These are phyloP conservation scores for Orbilia quercus DNA, from an alignment of 2,329 filamentous ascomycete genomes.

Conservation along the genomic window DNA sequence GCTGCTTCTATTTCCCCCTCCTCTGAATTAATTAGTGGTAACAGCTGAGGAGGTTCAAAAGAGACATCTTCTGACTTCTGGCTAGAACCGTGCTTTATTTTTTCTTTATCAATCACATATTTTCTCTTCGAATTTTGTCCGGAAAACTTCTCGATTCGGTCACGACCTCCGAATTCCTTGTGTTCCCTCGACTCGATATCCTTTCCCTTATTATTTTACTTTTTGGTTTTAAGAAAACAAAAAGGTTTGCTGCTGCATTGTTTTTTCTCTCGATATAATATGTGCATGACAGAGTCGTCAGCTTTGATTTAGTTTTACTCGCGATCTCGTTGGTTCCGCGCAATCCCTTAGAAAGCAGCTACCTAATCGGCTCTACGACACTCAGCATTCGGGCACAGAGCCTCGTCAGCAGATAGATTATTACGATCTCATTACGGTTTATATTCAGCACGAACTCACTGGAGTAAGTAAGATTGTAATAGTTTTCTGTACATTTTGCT, in stretches of 20 bases:
- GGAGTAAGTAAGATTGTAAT: neutral
- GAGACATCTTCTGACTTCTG: slow-evolving; percentile 32
- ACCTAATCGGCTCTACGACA: slow-evolving; percentile 48
- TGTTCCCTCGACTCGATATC: slow-evolving; percentile 12
- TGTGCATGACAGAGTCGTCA: slow-evolving; percentile 30
- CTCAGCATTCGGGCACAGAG: slow-evolving; percentile 12
- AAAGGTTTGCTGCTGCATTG: too few species aligned
- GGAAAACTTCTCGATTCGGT: slow-evolving; percentile 25
- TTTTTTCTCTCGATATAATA: slow-evolving; percentile 7
- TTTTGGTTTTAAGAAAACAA: slow-evolving; percentile 18
- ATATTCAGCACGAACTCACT: neutral
- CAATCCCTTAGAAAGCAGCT: slow-evolving; percentile 48
- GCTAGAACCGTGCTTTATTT: slow-evolving; percentile 21
- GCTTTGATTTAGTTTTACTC: slow-evolving; percentile 18
- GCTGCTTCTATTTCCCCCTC: neutral
- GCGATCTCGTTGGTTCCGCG: slow-evolving; percentile 31
- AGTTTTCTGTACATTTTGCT: too few species aligned
- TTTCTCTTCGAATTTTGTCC: slow-evolving; percentile 22
- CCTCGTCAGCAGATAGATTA: slow-evolving; percentile 36
- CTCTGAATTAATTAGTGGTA: slow-evolving; percentile 7
- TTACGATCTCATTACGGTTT: slow-evolving; percentile 20
- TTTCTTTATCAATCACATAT: slow-evolving; percentile 42
- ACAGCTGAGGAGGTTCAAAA: slow-evolving; percentile 30
- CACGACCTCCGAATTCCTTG: slow-evolving; percentile 15
- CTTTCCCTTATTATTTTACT: slow-evolving; percentile 5